These are phyloP conservation scores for Cardamine resedifolia DNA, from an alignment of 345 rosid genomes.

Conservation along the genomic window DNA sequence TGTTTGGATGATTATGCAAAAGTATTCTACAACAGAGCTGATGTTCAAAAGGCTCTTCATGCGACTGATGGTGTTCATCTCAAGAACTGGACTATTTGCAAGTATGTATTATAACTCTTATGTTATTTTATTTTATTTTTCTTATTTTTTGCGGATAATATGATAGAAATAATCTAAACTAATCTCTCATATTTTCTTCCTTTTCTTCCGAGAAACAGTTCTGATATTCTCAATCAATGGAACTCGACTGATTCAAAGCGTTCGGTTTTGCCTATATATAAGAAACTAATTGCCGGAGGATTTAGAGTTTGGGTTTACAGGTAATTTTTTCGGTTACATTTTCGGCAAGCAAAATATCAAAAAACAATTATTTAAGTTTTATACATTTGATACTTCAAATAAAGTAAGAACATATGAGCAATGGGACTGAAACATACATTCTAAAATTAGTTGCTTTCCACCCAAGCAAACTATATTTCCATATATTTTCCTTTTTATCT, in stretches of 20 bases:
- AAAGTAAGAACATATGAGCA: not conserved
- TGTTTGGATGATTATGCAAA: conserved; percentile 70
- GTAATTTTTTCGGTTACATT: conserved; percentile 32
- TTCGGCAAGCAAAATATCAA: not conserved
- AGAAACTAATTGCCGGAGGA: conserved; percentile 66
- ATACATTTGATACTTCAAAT: not conserved
- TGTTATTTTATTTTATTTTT: not conserved
- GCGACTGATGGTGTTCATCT: conserved; percentile 51
- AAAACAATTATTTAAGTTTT: not conserved
- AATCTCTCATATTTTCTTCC: not conserved
- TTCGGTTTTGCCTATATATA: conserved; percentile 74
- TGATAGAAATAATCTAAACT: not conserved
- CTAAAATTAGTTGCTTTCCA: not conserved
- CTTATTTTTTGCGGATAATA: not conserved
- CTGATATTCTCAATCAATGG: conserved; percentile 33
- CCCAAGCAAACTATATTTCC: not conserved
- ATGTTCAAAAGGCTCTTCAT: conserved; percentile 81
- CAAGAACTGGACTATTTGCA: conserved; percentile 90
- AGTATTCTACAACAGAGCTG: conserved; percentile 69
- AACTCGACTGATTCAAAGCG: conserved; percentile 49
- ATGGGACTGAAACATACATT: not conserved
- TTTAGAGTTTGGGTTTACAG: conserved; percentile 82
- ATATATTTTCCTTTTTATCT: not conserved
- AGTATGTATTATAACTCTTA: conserved; percentile 43
- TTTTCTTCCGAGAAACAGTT: conserved; percentile 36